These are phyloP conservation scores for Apiospora kogelbergensis DNA, from an alignment of 2,329 filamentous ascomycete species.

Conservation along the genomic window DNA sequence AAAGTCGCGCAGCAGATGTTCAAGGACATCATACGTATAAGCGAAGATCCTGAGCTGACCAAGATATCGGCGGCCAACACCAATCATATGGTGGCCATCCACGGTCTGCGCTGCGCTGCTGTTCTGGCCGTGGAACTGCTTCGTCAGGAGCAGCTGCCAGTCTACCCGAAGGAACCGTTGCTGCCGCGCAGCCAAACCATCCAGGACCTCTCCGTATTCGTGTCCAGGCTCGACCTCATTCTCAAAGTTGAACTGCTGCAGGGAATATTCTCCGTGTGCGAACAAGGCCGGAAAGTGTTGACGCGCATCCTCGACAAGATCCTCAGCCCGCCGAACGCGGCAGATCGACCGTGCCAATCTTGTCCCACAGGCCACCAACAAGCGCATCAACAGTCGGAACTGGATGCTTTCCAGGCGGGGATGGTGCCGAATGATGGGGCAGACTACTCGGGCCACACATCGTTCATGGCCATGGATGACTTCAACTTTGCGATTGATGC, in stretches of 20 bases:
- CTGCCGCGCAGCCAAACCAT: slow-evolving; percentile 36
- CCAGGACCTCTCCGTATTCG: slow-evolving; percentile 36
- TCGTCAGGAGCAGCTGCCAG: slow-evolving; percentile 34
- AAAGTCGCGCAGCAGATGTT: slow-evolving; percentile 29
- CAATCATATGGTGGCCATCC: slow-evolving; percentile 28
- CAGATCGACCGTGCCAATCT: slow-evolving; percentile 16
- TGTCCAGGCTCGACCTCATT: slow-evolving; percentile 31
- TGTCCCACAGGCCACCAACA: slow-evolving; percentile 13
- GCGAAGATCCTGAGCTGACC: slow-evolving; percentile 30
- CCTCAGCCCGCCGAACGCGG: slow-evolving; percentile 25
- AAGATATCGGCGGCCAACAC: slow-evolving; percentile 29
- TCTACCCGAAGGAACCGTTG: slow-evolving; percentile 32
- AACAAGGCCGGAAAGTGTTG: slow-evolving; percentile 35
- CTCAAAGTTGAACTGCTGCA: slow-evolving; percentile 17
- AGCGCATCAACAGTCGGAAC: not conserved
- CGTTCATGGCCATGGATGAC: slow-evolving; percentile 20
- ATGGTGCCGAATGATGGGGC: slow-evolving; percentile 18
- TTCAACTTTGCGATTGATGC: slow-evolving; percentile 28
- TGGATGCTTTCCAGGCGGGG: slow-evolving; percentile 13
- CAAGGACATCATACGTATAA: slow-evolving; percentile 31
- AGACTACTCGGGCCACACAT: slow-evolving; percentile 13
- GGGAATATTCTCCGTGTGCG: slow-evolving; percentile 30
- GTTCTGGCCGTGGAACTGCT: slow-evolving; percentile 36
- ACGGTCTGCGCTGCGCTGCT: slow-evolving; percentile 34
- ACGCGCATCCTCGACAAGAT: slow-evolving; percentile 36